phyloP scores from a whole-genome alignment of 768 basidiomycete genomes.

The Gyrodon lividus region DNA sequence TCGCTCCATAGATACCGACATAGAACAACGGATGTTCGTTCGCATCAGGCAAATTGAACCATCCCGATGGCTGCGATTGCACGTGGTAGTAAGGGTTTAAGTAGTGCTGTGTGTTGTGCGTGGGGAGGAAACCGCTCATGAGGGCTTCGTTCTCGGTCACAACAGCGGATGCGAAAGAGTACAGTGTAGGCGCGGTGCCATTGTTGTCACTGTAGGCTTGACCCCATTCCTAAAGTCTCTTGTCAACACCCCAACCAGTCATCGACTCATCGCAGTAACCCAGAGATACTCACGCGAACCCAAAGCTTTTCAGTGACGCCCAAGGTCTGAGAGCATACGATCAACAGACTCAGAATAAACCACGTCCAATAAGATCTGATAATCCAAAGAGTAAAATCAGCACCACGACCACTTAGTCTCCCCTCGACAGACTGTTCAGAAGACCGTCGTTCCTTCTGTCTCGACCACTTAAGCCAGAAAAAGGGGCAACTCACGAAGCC shows the following conservation, averaged over 20 bases:
- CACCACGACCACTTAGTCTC: no score
- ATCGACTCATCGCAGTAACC: background rate
- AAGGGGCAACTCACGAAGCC: slow-evolving; percentile 49
- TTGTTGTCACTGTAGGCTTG: slow-evolving; percentile 16
- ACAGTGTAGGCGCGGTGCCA: slow-evolving; percentile 4
- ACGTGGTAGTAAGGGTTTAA: slow-evolving; percentile 18
- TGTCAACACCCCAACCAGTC: background rate
- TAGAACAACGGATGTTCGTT: slow-evolving; percentile 68
- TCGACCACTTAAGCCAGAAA: background rate
- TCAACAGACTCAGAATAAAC: slow-evolving; percentile 19
- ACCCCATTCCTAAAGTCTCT: slow-evolving; percentile 26
- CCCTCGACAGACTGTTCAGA: no score
- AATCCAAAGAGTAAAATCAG: background rate
- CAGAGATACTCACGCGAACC: slow-evolving; percentile 22
- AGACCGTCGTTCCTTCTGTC: no score
- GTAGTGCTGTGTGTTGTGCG: slow-evolving; percentile 15
- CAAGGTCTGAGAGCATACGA: slow-evolving; percentile 23
- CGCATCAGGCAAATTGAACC: slow-evolving; percentile 44
- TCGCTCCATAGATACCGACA: slow-evolving; percentile 61
- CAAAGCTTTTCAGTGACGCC: slow-evolving; percentile 32
- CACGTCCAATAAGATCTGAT: slow-evolving; percentile 35
- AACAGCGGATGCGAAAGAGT: slow-evolving; percentile 17
- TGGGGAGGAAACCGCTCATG: slow-evolving; percentile 25
- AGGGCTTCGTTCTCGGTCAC: slow-evolving; percentile 31
- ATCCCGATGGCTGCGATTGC: slow-evolving; percentile 3